A percentile compares a stretch with the other conserved stretches of the same genome.
Conservation (phyloP, 331 rosid species). For the Spiraea crenata region DNA sequence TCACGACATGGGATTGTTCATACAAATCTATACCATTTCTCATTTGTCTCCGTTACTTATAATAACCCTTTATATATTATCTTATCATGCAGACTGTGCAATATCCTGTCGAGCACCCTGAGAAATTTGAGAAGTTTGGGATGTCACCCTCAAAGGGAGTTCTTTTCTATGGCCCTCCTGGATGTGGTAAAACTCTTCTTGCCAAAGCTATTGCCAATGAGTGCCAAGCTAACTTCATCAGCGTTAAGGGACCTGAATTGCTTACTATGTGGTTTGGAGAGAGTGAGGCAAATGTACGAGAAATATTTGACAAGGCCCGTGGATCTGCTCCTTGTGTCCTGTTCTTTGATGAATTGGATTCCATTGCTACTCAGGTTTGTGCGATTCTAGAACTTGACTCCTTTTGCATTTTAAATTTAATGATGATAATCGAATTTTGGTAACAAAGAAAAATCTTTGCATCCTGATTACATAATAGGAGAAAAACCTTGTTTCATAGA, state of each 20-base stretch:
- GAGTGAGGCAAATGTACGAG: constrained; percentile 95
- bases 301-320: constrained; percentile 95
- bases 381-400: not conserved
- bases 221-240: constrained; percentile 96
- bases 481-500: not conserved
- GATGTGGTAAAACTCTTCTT: constrained; percentile 95
- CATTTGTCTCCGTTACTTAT: not conserved
- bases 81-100: constrained; percentile 78
- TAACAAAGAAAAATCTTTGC: not conserved
- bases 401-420: not conserved
- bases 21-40: not conserved
- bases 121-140: constrained; percentile 95
- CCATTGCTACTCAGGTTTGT: constrained; percentile 95
- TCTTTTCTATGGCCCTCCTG: constrained; percentile 97
- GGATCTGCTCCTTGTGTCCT: constrained; percentile 97
- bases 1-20: constrained; percentile 3
- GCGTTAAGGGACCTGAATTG: constrained; percentile 95
- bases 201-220: constrained; percentile 98
- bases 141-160: constrained; percentile 99
- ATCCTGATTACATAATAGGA: not conserved
- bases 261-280: constrained; percentile 99
- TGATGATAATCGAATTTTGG: not conserved
- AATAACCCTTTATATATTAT: constrained; percentile 2
- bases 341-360: constrained; percentile 93
- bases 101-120: constrained; percentile 99